Conservation (phyloP, 2,329 filamentous ascomycete genomes). For the Exophiala oligosperma region DNA sequence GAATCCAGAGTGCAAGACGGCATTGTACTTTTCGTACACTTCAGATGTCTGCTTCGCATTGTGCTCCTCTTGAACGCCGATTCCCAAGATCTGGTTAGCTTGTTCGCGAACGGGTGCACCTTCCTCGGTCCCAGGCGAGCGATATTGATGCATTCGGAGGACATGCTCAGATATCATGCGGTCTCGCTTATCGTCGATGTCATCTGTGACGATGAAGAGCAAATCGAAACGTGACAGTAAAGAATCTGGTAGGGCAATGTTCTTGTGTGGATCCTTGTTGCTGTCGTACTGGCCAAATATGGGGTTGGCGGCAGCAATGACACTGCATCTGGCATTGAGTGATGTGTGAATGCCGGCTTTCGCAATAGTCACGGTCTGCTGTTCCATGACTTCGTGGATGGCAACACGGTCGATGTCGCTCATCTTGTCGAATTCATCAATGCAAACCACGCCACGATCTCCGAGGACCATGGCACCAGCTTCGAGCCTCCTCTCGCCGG, state of each 20-base stretch:
- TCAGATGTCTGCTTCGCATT: slow-evolving; percentile 72
- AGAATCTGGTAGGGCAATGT: slow-evolving; percentile 95
- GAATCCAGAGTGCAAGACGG: slow-evolving; percentile 92
- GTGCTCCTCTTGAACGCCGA: slow-evolving; percentile 77
- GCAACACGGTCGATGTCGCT: slow-evolving; percentile 96
- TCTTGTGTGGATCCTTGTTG: slow-evolving; percentile 97
- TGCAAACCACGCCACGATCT: slow-evolving; percentile 95
- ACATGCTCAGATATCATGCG: slow-evolving; percentile 94
- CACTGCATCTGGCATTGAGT: slow-evolving; percentile 92
- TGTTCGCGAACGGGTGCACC: slow-evolving; percentile 92
- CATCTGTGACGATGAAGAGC: slow-evolving; percentile 94
- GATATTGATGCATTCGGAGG: slow-evolving; percentile 93
- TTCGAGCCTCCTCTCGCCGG: slow-evolving; percentile 88
- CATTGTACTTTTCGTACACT: slow-evolving; percentile 94
- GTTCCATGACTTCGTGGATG: slow-evolving; percentile 99
- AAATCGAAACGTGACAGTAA: slow-evolving; percentile 97
- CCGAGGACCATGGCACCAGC: slow-evolving; percentile 98
- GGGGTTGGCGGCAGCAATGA: slow-evolving; percentile 93
- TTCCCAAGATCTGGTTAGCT: slow-evolving; percentile 76
- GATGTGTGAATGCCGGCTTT: slow-evolving; percentile 98
- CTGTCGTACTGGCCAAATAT: slow-evolving; percentile 98
- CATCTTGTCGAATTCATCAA: slow-evolving; percentile 99
- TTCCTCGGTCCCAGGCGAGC: slow-evolving; percentile 88
- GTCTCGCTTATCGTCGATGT: slow-evolving; percentile 92
- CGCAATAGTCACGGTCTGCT: slow-evolving; percentile 98